These are phyloP conservation scores for Cyberlindnera galapagoensis DNA, from an alignment of 805 yeast genomes.

Conservation along the genomic window DNA sequence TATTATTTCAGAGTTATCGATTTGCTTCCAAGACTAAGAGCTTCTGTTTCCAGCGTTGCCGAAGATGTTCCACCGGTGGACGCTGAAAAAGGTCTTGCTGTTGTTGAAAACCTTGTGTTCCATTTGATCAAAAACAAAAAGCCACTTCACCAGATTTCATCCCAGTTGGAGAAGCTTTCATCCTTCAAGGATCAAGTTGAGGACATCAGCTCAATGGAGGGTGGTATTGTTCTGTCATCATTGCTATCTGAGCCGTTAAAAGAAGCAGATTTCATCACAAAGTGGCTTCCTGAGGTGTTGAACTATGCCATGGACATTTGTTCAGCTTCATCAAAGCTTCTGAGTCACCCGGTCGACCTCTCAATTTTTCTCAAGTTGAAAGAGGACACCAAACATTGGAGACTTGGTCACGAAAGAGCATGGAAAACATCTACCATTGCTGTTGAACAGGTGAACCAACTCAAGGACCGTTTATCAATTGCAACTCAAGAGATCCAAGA, in stretches of 20 bases:
- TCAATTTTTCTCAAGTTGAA: constrained; percentile 16
- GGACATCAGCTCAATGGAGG: constrained; percentile 14
- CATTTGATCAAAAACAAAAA: constrained; percentile 48
- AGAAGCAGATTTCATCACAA: constrained; percentile 13
- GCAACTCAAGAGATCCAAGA: constrained; percentile 24
- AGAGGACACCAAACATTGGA: constrained; percentile 8
- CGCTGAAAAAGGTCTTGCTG: constrained; percentile 70
- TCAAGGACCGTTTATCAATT: constrained; percentile 13
- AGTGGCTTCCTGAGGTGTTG: constrained; percentile 30
- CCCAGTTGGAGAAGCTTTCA: constrained; percentile 15
- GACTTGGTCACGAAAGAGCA: constrained; percentile 7
- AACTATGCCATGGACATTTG: constrained; percentile 25
- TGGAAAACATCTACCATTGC: constrained; percentile 16
- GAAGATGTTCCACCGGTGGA: constrained; percentile 74
- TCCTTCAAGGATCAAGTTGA: constrained; percentile 19
- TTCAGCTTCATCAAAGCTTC: constrained; percentile 11
- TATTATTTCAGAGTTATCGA: constrained; percentile 71
- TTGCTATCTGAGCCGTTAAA: constrained; percentile 7
- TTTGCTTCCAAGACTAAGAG: constrained; percentile 70
- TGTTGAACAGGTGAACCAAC: constrained; percentile 18
- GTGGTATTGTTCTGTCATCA: constrained; percentile 15
- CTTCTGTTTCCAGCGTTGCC: constrained; percentile 50
- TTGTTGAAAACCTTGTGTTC: constrained; percentile 63
- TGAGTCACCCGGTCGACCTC: constrained; percentile 12
- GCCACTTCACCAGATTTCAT: constrained; percentile 32